Conservation (phyloP, 83 land plant species). For the Picea abies region DNA sequence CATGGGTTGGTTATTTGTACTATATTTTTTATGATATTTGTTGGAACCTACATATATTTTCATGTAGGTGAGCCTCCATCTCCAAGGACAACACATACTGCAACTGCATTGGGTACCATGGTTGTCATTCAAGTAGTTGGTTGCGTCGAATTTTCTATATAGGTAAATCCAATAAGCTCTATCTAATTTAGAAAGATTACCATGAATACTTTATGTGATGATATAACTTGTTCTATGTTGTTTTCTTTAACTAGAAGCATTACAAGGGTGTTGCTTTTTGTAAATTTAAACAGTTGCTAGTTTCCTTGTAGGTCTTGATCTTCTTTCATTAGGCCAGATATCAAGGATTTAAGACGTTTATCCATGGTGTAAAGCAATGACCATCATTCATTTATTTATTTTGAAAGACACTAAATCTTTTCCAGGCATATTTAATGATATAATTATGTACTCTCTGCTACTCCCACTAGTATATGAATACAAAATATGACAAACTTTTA, state of each 20-base stretch:
- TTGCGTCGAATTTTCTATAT: too few species aligned
- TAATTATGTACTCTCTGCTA: too few species aligned
- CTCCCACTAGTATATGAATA: too few species aligned
- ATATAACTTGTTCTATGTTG: too few species aligned
- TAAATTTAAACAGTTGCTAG: background rate
- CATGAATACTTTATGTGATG: too few species aligned
- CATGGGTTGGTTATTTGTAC: too few species aligned
- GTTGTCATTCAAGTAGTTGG: constrained; percentile 79
- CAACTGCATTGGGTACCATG: constrained; percentile 89
- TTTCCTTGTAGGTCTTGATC: background rate
- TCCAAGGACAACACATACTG: constrained; percentile 88
- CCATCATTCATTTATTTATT: background rate
- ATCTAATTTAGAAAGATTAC: too few species aligned
- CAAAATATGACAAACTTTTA: too few species aligned
- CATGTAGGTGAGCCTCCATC: constrained; percentile 87
- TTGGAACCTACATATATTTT: constrained; percentile 32
- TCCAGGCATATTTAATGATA: background rate
- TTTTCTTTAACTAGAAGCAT: constrained; percentile 4
- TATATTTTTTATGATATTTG: too few species aligned
- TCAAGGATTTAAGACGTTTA: background rate
- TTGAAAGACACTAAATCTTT: constrained; percentile 2
- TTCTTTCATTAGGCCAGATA: constrained; percentile 2
- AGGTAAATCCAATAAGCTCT: too few species aligned
- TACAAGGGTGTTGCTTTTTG: background rate
- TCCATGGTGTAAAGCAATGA: background rate